Evolutionary conservation across 352 stramenopile genomes (phyloP).

Genomic region (Pilasporangium apinafurcum): DNA sequence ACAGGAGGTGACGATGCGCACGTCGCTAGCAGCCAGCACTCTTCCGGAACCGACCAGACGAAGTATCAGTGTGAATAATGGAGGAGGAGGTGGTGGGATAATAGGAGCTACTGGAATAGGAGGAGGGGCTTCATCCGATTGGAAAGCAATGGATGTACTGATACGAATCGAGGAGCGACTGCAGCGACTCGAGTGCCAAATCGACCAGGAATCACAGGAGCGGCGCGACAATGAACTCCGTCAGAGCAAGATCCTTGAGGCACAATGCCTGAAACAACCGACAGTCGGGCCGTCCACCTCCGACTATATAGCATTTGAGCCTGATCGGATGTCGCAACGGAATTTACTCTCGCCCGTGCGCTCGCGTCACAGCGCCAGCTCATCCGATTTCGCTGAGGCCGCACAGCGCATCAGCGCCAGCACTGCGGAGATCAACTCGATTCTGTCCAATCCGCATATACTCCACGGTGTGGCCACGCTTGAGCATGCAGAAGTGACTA

Average conservation of each 20-base stretch:
- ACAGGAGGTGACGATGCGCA: slow-evolving; percentile 53
- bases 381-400: slow-evolving; percentile 11
- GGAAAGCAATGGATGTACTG: slow-evolving; percentile 28
- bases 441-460: background rate
- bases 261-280: slow-evolving; percentile 5
- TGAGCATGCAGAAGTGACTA: slow-evolving; percentile 20
- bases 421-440: background rate
- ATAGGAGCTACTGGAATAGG: background rate
- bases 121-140: background rate
- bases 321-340: slow-evolving; percentile 55
- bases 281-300: slow-evolving; percentile 1
- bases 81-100: background rate
- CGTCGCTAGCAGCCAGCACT: slow-evolving; percentile 4
- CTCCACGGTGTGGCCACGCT: slow-evolving; percentile 17
- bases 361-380: slow-evolving; percentile 1
- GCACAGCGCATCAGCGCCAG: slow-evolving; percentile 1
- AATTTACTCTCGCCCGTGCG: slow-evolving; percentile 24
- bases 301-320: slow-evolving; percentile 40
- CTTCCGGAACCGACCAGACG: slow-evolving; percentile 1
- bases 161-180: slow-evolving; percentile 45
- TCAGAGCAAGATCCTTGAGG: slow-evolving; percentile 16
- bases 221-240: slow-evolving; percentile 43
- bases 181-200: slow-evolving; percentile 31
- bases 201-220: slow-evolving; percentile 39
- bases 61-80: background rate